phyloP scores from a whole-genome alignment of 1,284 basidiomycete species.

The Schizophyllum commune region DNA sequence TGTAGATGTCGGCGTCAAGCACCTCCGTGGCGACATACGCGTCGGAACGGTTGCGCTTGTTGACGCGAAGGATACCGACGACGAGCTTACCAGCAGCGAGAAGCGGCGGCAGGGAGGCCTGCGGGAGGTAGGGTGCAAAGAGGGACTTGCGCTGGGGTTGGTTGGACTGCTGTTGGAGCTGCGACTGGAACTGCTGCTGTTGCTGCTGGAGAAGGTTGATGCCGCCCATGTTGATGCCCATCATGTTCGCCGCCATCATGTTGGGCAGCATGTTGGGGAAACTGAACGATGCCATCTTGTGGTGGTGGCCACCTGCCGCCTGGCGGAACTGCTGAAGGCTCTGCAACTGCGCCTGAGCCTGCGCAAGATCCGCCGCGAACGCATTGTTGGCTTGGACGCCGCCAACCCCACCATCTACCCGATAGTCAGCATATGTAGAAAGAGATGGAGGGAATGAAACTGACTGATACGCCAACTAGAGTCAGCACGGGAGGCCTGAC shows the following conservation, averaged over 20 bases:
- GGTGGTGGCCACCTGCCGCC: constrained; percentile 89
- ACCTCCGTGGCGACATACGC: constrained; percentile 99
- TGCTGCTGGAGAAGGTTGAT: constrained; percentile 79
- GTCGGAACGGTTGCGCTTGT: constrained; percentile 98
- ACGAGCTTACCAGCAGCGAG: constrained; percentile 98
- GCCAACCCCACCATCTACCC: constrained; percentile 64
- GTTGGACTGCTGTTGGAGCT: constrained; percentile 81
- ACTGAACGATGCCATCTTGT: constrained; percentile 95
- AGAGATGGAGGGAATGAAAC: constrained; percentile 22
- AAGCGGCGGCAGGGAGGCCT: constrained; percentile 93
- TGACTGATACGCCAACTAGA: constrained; percentile 84
- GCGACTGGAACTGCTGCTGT: constrained; percentile 85
- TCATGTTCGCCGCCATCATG: constrained; percentile 92
- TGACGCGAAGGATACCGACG: constrained; percentile 94
- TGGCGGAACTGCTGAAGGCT: constrained; percentile 97
- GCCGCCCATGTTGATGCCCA: constrained; percentile 78
- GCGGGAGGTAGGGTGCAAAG: constrained; percentile 97
- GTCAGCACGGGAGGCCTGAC: constrained; percentile 70
- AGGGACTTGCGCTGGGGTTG: constrained; percentile 96
- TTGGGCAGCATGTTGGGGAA: constrained; percentile 96
- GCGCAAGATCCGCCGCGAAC: constrained; percentile 77
- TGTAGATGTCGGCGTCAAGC: constrained; percentile 97
- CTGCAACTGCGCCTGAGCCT: constrained; percentile 94
- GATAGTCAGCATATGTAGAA: constrained; percentile 12
- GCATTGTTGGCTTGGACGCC: constrained; percentile 51